A percentile compares a stretch with the other conserved stretches of the same genome.
phyloP scores from a whole-genome alignment of 768 basidiomycete genomes.

The Leccinum barrowsii region DNA sequence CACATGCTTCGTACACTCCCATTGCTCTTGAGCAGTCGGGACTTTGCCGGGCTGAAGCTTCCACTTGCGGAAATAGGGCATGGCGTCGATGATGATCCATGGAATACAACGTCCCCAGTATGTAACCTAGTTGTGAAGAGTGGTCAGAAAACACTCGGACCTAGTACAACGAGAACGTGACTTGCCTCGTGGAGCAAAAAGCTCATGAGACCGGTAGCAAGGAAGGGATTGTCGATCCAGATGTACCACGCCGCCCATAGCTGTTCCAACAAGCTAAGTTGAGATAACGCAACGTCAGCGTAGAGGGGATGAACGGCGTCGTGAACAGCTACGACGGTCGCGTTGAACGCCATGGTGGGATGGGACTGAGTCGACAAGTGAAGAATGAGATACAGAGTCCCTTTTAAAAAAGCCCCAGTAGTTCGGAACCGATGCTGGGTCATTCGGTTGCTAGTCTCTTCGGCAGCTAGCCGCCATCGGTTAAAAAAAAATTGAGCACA shows the following conservation, averaged over 20 bases:
- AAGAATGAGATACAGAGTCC: too few species aligned
- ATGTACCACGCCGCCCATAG: conserved; percentile 87
- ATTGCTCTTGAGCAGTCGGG: conserved; percentile 79
- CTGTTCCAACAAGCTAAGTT: conserved; percentile 68
- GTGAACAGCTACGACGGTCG: conserved; percentile 29
- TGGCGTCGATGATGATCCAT: conserved; percentile 93
- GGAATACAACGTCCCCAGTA: conserved; percentile 96
- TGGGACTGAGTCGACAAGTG: not conserved
- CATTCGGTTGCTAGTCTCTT: too few species aligned
- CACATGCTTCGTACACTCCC: conserved; percentile 94
- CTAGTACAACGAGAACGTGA: not conserved
- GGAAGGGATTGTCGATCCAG: conserved; percentile 79
- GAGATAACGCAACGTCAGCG: conserved; percentile 52
- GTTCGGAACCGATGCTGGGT: too few species aligned
- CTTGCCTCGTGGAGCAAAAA: conserved; percentile 93
- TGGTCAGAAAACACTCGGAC: not conserved
- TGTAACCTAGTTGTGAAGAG: conserved; percentile 55
- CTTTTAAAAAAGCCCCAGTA: not conserved
- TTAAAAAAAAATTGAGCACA: too few species aligned
- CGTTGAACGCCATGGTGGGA: conserved; percentile 43
- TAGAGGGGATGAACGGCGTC: conserved; percentile 47
- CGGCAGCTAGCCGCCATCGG: too few species aligned
- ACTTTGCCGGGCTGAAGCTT: conserved; percentile 88
- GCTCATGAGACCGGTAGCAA: conserved; percentile 92
- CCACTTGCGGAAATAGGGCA: conserved; percentile 91